Evolutionary conservation across 1,284 basidiomycete species (phyloP), one percentile per base, ranked within the genome.

Genomic region (Sphagnurus paluster): DNA sequence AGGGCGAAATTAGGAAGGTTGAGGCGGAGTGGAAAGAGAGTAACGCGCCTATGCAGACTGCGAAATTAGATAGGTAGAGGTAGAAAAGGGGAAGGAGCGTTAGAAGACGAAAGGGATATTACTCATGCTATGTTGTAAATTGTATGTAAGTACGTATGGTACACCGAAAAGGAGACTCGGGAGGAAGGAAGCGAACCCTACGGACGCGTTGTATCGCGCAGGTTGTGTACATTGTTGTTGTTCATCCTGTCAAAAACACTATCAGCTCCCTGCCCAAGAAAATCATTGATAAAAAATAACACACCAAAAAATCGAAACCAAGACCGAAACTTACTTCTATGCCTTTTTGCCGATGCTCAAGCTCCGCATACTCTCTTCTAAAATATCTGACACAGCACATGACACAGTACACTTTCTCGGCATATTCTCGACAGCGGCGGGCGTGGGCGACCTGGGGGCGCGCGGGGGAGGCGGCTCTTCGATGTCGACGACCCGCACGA

Each of bases 401-500:
- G 37, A n/a, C 24, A 44, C 59, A 54, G 32, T n/a, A n/a, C 55
- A 58, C 51, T 62, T 68, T 20, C 44, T 48, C 42, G n/a, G 50
- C 38, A 38, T 38, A 21, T 45, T 49, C 42, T n/a, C n/a, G n/a
- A n/a, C n/a, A n/a, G n/a, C n/a, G n/a, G n/a, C n/a, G n/a, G n/a
- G 45, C 49, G 46, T 54, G 37, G 42, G 34, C 41, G 16, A 24
- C 11, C 9, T 10, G 39, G 26, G 34, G 28, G 23, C 44, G 45
- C 39, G n/a, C 36, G 30, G n/a, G 42, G n/a, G 28, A 5, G 56
- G 20, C 17, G 48, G 29, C 42, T 57, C 56, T 47, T 55, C 47
- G 49, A 90, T 70, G 62, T 90, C 87, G 53, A 90, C 87, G 49
- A 90, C 76, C 40, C 73, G 69, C 46, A 90, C 70, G 29, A 89